A percentile compares a stretch with the other conserved stretches of the same genome.
phyloP scores from a whole-genome alignment of 2,329 filamentous ascomycete genomes.

The Ophiognomonia clavigignenti-juglandacearum region DNA sequence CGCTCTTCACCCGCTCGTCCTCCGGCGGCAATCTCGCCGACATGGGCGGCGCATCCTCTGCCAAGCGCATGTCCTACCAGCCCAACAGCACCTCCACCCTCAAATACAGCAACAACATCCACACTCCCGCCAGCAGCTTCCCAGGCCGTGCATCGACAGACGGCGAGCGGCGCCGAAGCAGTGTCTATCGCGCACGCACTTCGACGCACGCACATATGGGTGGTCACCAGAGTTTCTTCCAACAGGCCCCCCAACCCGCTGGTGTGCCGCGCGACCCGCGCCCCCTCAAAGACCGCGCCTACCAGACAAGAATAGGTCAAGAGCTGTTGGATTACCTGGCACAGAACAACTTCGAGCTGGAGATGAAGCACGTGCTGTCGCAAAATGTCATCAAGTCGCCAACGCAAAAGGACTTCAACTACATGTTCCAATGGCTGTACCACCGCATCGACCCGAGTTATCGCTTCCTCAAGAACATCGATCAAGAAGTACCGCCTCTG shows the following conservation, averaged over 20 bases:
- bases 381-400: constrained; percentile 89
- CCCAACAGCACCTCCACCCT: constrained; percentile 54
- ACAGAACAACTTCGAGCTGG: constrained; percentile 93
- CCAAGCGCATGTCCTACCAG: constrained; percentile 76
- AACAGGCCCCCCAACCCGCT: constrained; percentile 74
- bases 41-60: constrained; percentile 75
- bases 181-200: constrained; percentile 68
- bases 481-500: constrained; percentile 88
- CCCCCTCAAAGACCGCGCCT: constrained; percentile 74
- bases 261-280: constrained; percentile 83
- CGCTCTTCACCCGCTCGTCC: constrained; percentile 79
- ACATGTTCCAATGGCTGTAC: constrained; percentile 97
- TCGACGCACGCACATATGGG: constrained; percentile 63
- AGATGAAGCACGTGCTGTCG: constrained; percentile 92
- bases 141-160: constrained; percentile 43
- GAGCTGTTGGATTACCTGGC: constrained; percentile 89
- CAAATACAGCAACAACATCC: constrained; percentile 60
- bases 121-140: constrained; percentile 49
- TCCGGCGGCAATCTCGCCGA: constrained; percentile 78
- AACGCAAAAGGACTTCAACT: constrained; percentile 97
- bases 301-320: constrained; percentile 77
- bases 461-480: constrained; percentile 88
- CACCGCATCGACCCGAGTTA: constrained; percentile 92
- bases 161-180: constrained; percentile 68
- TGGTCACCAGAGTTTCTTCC: constrained; percentile 88